These are phyloP conservation scores for Lenwebbia sp. DNA, from an alignment of 345 rosid species.

Conservation along the genomic window DNA sequence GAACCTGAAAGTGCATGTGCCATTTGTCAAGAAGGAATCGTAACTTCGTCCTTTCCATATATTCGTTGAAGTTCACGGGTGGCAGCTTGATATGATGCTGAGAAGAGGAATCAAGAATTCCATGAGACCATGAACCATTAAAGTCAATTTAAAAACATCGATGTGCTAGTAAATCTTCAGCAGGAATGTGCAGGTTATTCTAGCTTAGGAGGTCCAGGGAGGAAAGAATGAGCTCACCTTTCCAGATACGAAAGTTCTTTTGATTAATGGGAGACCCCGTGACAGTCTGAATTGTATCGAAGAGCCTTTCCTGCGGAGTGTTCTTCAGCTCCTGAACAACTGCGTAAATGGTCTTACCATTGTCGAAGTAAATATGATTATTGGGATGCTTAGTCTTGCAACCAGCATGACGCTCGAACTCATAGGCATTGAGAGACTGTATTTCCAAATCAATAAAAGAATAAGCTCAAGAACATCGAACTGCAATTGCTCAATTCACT, in stretches of 20 bases:
- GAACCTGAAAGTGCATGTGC: neutral
- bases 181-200: neutral
- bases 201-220: neutral
- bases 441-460: neutral
- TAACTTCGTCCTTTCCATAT: slow-evolving; percentile 39
- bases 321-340: slow-evolving; percentile 61
- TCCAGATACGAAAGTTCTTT: slow-evolving; percentile 44
- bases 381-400: slow-evolving; percentile 75
- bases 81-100: slow-evolving; percentile 63
- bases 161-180: neutral
- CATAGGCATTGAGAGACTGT: slow-evolving; percentile 53
- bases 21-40: slow-evolving; percentile 14
- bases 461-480: neutral
- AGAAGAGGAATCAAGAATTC: neutral
- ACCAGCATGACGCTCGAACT: slow-evolving; percentile 57
- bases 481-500: neutral
- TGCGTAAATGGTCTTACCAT: slow-evolving; percentile 56
- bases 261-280: slow-evolving; percentile 47
- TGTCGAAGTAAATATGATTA: slow-evolving; percentile 59
- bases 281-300: slow-evolving; percentile 41
- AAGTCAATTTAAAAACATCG: neutral
- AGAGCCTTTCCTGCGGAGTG: slow-evolving; percentile 43
- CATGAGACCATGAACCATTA: neutral
- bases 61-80: slow-evolving; percentile 55
- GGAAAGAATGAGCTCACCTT: slow-evolving; percentile 18